Base-by-base conservation (phyloP, 176 grass and related monocot species). In the Eremochloa ophiuroides region DNA sequence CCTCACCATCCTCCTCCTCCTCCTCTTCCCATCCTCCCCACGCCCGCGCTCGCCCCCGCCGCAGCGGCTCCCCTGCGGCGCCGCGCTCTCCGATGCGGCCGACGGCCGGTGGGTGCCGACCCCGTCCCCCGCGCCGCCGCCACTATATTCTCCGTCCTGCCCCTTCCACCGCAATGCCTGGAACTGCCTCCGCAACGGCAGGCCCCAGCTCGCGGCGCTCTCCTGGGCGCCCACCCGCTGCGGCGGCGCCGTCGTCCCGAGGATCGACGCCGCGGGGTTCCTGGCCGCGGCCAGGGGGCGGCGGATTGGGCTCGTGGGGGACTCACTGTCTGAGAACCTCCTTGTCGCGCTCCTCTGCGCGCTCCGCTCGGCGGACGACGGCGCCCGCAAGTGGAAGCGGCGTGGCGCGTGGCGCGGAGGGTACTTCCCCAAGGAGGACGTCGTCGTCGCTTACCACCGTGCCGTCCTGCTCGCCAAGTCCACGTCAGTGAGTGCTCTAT, bases 151-250 rank as follows among this genome's bases (percentile, higher is more conserved):
- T 27, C n/a, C 79, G 34, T 73, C 92, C 47, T 97, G 92, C 82
- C 92, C 89, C 34, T 97, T 94, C 83, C 94, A 97, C 69, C 94
- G 94, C 64, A 92, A 94, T 76, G 87, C 92, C 61, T 94, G 94
- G 94, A 97, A 97, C 65, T 97, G 92, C 89, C 82, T 92, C 68
- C 92, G 89, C 71, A 97, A 97, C 73, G 62, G 70, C 29, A 67
- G 80, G 0, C 85, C 85, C 37, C 63, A 29, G 33, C 62, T 92
- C 59, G 77, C 85, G 7, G 47, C 85, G 41, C 93, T 97, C 74
- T 91, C 89, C 60, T 97, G 94, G 94, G 59, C 91, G 18, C 94
- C 94, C 3, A 43, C 43, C 17, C 92, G 92, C 83, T 97, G 94
- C 88, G 87, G 73, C 37, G 91, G 89, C 9, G 76, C 60, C 35